phyloP scores from a whole-genome alignment of 2,329 filamentous ascomycete species.

The Colletotrichum abscissum region DNA sequence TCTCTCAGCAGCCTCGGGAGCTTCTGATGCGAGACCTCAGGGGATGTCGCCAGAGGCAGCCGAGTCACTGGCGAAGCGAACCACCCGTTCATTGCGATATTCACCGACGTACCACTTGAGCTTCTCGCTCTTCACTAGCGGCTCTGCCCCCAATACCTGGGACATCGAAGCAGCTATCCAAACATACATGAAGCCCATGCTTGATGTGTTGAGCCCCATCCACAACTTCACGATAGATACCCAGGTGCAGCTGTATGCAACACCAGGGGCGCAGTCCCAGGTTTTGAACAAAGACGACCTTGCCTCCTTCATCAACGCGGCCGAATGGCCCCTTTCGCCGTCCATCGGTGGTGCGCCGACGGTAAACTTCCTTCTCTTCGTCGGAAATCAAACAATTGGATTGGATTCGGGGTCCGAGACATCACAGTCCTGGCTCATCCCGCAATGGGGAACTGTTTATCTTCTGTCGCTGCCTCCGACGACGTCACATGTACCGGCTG shows the following conservation, averaged over 20 bases:
- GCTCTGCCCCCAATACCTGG: slow-evolving; percentile 85
- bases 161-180: slow-evolving; percentile 86
- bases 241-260: slow-evolving; percentile 95
- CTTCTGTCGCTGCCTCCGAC: slow-evolving; percentile 62
- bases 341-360: slow-evolving; percentile 94
- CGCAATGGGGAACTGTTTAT: slow-evolving; percentile 88
- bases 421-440: slow-evolving; percentile 85
- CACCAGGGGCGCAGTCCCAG: slow-evolving; percentile 69
- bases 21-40: slow-evolving; percentile 57
- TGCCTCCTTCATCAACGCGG: slow-evolving; percentile 95
- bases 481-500: slow-evolving; percentile 66
- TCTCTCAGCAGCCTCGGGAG: slow-evolving; percentile 69
- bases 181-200: slow-evolving; percentile 83
- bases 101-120: slow-evolving; percentile 94
- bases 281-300: slow-evolving; percentile 86
- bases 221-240: slow-evolving; percentile 97
- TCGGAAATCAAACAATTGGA: slow-evolving; percentile 80
- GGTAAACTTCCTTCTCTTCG: slow-evolving; percentile 94
- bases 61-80: slow-evolving; percentile 73
- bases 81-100: slow-evolving; percentile 89
- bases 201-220: slow-evolving; percentile 82
- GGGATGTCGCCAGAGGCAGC: slow-evolving; percentile 62
- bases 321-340: slow-evolving; percentile 95
- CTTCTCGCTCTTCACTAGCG: slow-evolving; percentile 92
- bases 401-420: slow-evolving; percentile 56